Evolutionary conservation across 1,284 basidiomycete genomes (phyloP).

Genomic region (Anthracocystis walkeri): DNA sequence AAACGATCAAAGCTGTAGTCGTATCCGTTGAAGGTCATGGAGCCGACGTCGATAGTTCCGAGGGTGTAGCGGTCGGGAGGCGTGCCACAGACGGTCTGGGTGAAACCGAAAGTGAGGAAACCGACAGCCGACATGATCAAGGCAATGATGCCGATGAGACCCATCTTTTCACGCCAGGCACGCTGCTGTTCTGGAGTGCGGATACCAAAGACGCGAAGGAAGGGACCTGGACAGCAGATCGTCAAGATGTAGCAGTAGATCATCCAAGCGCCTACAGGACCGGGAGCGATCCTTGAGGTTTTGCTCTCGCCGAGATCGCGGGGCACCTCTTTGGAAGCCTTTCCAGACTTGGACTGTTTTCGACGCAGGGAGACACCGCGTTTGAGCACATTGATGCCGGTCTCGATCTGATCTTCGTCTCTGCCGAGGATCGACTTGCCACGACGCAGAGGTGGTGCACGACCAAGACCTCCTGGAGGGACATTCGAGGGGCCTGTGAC

Average conservation of each 20-base stretch:
- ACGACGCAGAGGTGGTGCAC: conserved; percentile 59
- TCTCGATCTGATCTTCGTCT: conserved; percentile 69
- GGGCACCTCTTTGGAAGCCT: conserved; percentile 53
- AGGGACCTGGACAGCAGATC: conserved; percentile 81
- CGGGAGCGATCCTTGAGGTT: conserved; percentile 70
- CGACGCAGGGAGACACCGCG: conserved; percentile 66
- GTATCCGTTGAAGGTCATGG: conserved; percentile 91
- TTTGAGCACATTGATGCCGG: conserved; percentile 68
- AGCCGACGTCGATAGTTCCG: conserved; percentile 81
- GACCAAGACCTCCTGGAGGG: conserved; percentile 59
- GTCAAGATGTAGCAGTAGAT: conserved; percentile 92
- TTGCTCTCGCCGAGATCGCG: conserved; percentile 54
- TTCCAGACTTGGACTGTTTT: conserved; percentile 49
- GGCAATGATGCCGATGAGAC: conserved; percentile 84
- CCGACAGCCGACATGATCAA: conserved; percentile 90
- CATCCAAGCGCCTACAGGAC: conserved; percentile 94
- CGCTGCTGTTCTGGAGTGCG: conserved; percentile 91
- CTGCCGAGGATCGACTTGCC: conserved; percentile 68
- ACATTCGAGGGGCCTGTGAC: conserved; percentile 54
- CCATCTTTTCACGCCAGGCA: conserved; percentile 99
- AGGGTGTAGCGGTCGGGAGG: conserved; percentile 83
- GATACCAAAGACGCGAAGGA: conserved; percentile 75
- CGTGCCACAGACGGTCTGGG: conserved; percentile 87
- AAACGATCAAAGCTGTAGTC: conserved; percentile 91
- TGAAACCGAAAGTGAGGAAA: conserved; percentile 99